A percentile compares a stretch with the other conserved stretches of the same genome.
phyloP scores from a whole-genome alignment of 2,329 filamentous ascomycete genomes.

The Diaporthe ilicicola region DNA sequence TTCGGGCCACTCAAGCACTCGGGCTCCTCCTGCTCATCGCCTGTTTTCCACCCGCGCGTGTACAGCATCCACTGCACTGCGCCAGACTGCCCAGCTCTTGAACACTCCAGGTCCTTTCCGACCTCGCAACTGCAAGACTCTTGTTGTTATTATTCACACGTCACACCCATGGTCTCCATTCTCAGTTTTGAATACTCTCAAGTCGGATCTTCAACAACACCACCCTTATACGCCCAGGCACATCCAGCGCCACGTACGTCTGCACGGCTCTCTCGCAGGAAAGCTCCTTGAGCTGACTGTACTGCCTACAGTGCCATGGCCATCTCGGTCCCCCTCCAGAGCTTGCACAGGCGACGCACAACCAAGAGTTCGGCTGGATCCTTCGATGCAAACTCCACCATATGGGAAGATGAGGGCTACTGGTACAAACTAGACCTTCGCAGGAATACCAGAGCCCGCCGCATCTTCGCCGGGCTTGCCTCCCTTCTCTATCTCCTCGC shows the following conservation, averaged over 20 bases:
- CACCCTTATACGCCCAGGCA: background rate
- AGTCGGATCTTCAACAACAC: background rate
- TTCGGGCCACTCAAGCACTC: background rate
- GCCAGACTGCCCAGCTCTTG: background rate
- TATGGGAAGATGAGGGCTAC: conserved; percentile 27
- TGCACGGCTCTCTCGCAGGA: background rate
- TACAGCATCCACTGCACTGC: background rate
- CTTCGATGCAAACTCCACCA: conserved; percentile 28
- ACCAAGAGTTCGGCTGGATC: conserved; percentile 33
- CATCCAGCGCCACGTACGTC: background rate
- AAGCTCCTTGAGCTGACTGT: conserved; percentile 23
- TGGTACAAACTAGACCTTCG: conserved; percentile 45
- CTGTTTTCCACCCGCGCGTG: conserved; percentile 18
- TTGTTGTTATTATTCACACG: background rate
- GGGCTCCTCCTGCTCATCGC: conserved; percentile 6
- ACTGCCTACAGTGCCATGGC: conserved; percentile 21
- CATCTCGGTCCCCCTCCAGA: conserved; percentile 27
- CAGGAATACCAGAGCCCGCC: conserved; percentile 60
- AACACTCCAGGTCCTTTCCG: background rate
- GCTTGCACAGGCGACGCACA: conserved; percentile 30
- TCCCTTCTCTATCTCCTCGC: conserved; percentile 77
- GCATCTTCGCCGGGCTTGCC: conserved; percentile 70
- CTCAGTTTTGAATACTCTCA: background rate
- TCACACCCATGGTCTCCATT: background rate
- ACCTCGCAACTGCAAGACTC: background rate